A percentile compares a stretch with the other conserved stretches of the same genome.
These are phyloP conservation scores for Trypanosoma grayi DNA, from an alignment of 208 protist species.

Conservation along the genomic window DNA sequence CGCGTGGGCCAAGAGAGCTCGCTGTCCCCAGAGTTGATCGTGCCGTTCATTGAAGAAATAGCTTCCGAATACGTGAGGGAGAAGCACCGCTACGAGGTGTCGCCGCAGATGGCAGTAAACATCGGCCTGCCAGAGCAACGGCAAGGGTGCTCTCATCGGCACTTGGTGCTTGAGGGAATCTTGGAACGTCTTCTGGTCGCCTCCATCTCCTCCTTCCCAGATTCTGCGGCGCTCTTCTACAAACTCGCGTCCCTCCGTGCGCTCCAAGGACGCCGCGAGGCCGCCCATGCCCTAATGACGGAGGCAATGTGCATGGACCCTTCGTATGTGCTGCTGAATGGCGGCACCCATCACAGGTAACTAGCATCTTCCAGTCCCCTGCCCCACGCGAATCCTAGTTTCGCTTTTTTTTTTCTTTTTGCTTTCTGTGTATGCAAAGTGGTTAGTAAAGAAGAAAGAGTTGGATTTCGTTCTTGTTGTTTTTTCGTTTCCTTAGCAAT, in stretches of 20 bases:
- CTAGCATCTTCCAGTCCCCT: neutral
- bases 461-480: constrained; percentile 2
- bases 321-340: constrained; percentile 8
- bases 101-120: neutral
- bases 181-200: constrained; percentile 12
- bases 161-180: neutral
- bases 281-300: constrained; percentile 8
- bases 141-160: neutral
- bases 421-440: constrained; percentile 2
- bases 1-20: neutral
- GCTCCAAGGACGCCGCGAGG: constrained; percentile 13
- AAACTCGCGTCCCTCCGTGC: constrained; percentile 10
- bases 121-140: neutral
- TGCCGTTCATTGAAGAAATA: constrained; percentile 13
- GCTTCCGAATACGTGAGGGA: neutral
- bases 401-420: constrained; percentile 2
- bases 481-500: neutral
- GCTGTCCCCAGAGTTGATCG: neutral
- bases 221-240: constrained; percentile 5
- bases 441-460: neutral
- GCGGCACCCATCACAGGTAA: neutral
- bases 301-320: constrained; percentile 11
- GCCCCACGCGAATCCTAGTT: neutral
- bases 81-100: neutral
- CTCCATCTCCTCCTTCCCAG: constrained; percentile 1